phyloP scores from a whole-genome alignment of 2,329 filamentous ascomycete species.

The Chaetomium globosum region DNA sequence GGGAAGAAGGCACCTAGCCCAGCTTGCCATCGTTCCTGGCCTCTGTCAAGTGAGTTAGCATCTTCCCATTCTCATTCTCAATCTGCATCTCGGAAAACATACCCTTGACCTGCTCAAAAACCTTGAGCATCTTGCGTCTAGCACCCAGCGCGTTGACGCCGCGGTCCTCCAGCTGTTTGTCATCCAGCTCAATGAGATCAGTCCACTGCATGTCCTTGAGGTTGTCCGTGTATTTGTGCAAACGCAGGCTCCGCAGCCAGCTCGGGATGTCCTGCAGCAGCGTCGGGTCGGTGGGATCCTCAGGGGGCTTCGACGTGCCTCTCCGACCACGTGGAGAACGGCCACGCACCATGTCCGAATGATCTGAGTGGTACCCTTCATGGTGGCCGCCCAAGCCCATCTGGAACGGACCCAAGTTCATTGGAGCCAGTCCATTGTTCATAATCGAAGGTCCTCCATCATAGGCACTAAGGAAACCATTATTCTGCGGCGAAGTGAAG shows the following conservation, averaged over 20 bases:
- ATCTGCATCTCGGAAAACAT: constrained; percentile 35
- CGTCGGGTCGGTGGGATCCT: constrained; percentile 90
- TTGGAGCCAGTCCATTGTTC: constrained; percentile 68
- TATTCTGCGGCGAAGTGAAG: constrained; percentile 88
- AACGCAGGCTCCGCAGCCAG: constrained; percentile 89
- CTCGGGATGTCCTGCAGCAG: constrained; percentile 92
- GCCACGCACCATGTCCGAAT: constrained; percentile 86
- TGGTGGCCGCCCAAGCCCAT: constrained; percentile 64
- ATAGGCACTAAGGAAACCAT: constrained; percentile 89
- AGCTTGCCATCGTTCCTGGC: constrained; percentile 75
- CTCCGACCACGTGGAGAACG: constrained; percentile 88
- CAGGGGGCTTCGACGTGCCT: constrained; percentile 94
- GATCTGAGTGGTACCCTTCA: constrained; percentile 90
- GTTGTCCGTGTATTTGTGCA: constrained; percentile 99
- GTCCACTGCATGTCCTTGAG: constrained; percentile 97
- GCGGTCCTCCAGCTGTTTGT: constrained; percentile 87
- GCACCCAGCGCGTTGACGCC: constrained; percentile 95
- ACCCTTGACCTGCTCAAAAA: constrained; percentile 94
- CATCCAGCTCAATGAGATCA: constrained; percentile 87
- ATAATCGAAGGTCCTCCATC: constrained; percentile 72
- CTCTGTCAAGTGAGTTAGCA: constrained; percentile 50
- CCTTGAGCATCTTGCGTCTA: constrained; percentile 97
- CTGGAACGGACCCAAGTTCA: constrained; percentile 70
- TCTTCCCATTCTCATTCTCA: neutral
- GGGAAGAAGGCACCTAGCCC: constrained; percentile 41